Evolutionary conservation across 495 filamentous ascomycete species (phyloP).

Genomic region (Trichodelitschia bisporula): DNA sequence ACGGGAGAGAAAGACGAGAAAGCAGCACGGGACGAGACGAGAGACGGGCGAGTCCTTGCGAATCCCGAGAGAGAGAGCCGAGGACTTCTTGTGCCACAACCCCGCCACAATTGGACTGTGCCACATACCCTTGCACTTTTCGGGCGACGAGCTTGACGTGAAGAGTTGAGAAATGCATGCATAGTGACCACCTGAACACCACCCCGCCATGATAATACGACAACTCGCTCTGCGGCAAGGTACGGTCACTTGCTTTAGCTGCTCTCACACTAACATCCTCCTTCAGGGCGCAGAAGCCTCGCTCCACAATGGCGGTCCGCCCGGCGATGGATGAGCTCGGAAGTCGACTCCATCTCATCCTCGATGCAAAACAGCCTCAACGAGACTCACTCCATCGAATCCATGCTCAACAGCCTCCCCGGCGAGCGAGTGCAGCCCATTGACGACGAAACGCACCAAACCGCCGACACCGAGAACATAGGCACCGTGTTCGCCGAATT

Average conservation of each 20-base stretch:
- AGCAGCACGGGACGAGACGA: too few species aligned
- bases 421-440: slow-evolving; percentile 1
- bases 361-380: slow-evolving; percentile 7
- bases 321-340: slow-evolving; percentile 2
- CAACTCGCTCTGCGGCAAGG: slow-evolving; percentile 7
- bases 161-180: too few species aligned
- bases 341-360: slow-evolving; percentile 5
- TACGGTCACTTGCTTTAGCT: slow-evolving; percentile 1
- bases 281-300: slow-evolving; percentile 2
- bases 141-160: too few species aligned
- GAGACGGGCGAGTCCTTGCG: too few species aligned
- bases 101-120: too few species aligned
- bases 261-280: slow-evolving; percentile 1
- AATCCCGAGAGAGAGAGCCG: too few species aligned
- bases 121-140: too few species aligned
- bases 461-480: too few species aligned
- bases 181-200: too few species aligned
- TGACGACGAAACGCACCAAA: neutral
- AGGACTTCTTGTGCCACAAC: too few species aligned
- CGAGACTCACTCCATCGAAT: slow-evolving; percentile 7
- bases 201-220: slow-evolving; percentile 15
- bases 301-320: neutral
- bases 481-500: too few species aligned
- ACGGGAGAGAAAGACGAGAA: too few species aligned
- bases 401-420: slow-evolving; percentile 4